Evolutionary conservation across 169 alveolate genomes (phyloP), one percentile per base, ranked within the genome.

Genomic region (Theileria equi): DNA sequence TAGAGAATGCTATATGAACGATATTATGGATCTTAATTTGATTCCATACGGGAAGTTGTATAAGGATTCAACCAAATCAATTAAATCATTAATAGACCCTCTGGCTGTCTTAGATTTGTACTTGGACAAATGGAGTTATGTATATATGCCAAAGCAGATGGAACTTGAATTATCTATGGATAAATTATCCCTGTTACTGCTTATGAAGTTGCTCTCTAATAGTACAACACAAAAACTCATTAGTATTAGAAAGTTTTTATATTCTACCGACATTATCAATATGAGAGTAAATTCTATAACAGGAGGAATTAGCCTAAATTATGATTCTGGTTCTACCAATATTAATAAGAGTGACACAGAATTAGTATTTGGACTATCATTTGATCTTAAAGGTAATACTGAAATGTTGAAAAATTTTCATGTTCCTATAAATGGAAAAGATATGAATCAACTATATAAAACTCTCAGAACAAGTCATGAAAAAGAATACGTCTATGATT

Each of bases 1-100:
- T 7, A 48, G 71, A 21, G 45, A 62, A n/a, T 64, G 78, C 73
- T 66, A 47, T 31, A 25, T 74, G 34, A 32, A 74, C 2, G 78
- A 64, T 17, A 34, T 74, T 7, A 38, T 74, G 40, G 25, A 26
- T 1, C 3, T 48, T 10, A 45, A 65, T 10, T 66, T 71, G 47
- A 29, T 48, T 5, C 80, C 84, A 1, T 64, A 64, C 67, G 21
- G 74, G n/a, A 29, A 35, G 53, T 19, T 32, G 52, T 44, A 54
- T 59, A 31, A 25, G 53, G 31, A 65, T 19, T 23, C 68, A n/a
- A 44, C 43, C 23, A 43, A 49, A 3, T 57, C 50, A 29, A 32
- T 17, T 5, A 48, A 34, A 34, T 19, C 53, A 1, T 45, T 35
- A 3, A 29, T 54, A n/a, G 32, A 59, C 35, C 50, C 53, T 5